Conservation (phyloP, 768 basidiomycete species). For the Lactarius evosmus region DNA sequence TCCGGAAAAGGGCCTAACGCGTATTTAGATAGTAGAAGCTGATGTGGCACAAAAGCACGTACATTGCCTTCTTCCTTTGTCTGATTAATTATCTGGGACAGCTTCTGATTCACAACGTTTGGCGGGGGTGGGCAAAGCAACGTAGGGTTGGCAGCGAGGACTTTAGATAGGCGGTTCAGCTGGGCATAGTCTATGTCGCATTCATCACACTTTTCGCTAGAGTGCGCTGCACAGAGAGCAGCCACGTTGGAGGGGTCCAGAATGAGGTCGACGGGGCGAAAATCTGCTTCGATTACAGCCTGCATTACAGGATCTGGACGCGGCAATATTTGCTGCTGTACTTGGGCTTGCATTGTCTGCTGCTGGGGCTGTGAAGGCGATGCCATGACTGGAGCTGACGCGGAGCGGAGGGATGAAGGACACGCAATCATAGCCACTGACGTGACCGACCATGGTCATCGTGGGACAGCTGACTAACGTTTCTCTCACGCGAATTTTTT, state of each 20-base stretch:
- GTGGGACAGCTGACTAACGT: constrained; percentile 25
- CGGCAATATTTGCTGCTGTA: constrained; percentile 45
- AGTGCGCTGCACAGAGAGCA: constrained; percentile 65
- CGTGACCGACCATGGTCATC: neutral
- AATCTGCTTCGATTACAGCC: constrained; percentile 74
- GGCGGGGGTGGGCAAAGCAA: constrained; percentile 79
- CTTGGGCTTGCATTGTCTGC: constrained; percentile 29
- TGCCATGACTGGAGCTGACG: constrained; percentile 39
- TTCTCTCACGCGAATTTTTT: constrained; percentile 26
- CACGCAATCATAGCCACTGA: neutral
- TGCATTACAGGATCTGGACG: constrained; percentile 70
- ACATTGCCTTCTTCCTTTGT: constrained; percentile 97
- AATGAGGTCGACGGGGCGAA: constrained; percentile 52
- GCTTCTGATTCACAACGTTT: constrained; percentile 68
- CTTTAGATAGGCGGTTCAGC: constrained; percentile 72
- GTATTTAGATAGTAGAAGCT: constrained; percentile 31
- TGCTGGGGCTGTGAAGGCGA: constrained; percentile 35
- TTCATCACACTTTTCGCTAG: constrained; percentile 66
- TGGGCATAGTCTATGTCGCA: constrained; percentile 71
- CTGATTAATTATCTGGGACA: constrained; percentile 67
- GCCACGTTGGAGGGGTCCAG: constrained; percentile 52
- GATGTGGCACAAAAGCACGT: constrained; percentile 34
- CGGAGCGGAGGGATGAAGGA: constrained; percentile 35
- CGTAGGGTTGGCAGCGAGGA: constrained; percentile 65
- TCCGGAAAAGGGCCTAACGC: constrained; percentile 71